These are phyloP conservation scores for Alternaria brassicae DNA, from an alignment of 2,329 filamentous ascomycete genomes.

Conservation along the genomic window DNA sequence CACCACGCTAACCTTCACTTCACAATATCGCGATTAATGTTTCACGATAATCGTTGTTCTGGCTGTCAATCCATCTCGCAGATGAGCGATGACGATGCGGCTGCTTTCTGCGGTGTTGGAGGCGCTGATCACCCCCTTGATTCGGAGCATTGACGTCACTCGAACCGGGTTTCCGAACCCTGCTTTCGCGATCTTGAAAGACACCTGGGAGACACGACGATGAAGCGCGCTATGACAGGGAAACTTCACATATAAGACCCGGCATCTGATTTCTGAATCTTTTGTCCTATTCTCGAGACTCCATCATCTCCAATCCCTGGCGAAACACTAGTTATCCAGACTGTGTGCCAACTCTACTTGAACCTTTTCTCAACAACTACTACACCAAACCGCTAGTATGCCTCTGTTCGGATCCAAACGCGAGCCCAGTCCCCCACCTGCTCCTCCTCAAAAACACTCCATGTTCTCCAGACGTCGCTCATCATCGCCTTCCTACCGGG, in stretches of 20 bases:
- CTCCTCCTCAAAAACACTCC: constrained; percentile 34
- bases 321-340: background rate
- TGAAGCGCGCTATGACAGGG: background rate
- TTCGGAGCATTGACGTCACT: constrained; percentile 26
- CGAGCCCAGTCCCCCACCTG: constrained; percentile 32
- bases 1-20: constrained; percentile 1
- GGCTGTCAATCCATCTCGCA: background rate
- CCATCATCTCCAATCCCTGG: background rate
- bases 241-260: constrained; percentile 2
- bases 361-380: background rate
- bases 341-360: background rate
- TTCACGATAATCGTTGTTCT: background rate
- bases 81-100: constrained; percentile 13
- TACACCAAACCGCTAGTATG: constrained; percentile 27
- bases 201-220: background rate
- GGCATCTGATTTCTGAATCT: background rate
- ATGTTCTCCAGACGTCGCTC: constrained; percentile 51
- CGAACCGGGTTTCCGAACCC: constrained; percentile 11
- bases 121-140: constrained; percentile 13
- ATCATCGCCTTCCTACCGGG: constrained; percentile 26
- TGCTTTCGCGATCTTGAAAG: constrained; percentile 5
- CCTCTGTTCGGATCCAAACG: constrained; percentile 46
- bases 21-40: background rate
- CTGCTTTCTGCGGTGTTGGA: constrained; percentile 3
- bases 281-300: background rate